Conservation (phyloP, 805 yeast species). For the Spathaspora gorwiae region DNA sequence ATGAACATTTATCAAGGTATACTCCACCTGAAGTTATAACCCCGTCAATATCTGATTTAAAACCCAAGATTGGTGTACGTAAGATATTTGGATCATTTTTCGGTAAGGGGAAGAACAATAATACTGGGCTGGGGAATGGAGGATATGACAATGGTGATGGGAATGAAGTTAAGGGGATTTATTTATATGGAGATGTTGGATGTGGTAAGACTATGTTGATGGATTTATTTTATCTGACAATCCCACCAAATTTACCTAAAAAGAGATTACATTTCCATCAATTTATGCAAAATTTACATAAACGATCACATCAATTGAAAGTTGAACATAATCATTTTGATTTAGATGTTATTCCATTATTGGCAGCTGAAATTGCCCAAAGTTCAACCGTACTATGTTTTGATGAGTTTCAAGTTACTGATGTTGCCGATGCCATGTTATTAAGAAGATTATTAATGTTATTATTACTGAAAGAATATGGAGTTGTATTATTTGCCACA, state of each 20-base stretch:
- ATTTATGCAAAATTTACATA: slow-evolving; percentile 92
- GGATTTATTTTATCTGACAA: slow-evolving; percentile 87
- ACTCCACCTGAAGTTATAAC: slow-evolving; percentile 54
- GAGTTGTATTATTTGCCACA: slow-evolving; percentile 86
- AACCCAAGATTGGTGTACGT: slow-evolving; percentile 45
- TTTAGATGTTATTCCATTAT: slow-evolving; percentile 74
- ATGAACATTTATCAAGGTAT: slow-evolving; percentile 50
- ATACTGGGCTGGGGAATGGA: slow-evolving; percentile 2
- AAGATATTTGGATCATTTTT: slow-evolving; percentile 26
- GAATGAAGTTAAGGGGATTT: slow-evolving; percentile 67
- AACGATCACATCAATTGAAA: slow-evolving; percentile 74
- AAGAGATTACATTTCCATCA: slow-evolving; percentile 90
- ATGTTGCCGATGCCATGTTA: slow-evolving; percentile 98
- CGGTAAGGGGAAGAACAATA: not conserved
- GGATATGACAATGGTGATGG: not conserved
- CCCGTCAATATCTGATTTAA: slow-evolving; percentile 49
- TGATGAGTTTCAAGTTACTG: slow-evolving; percentile 97
- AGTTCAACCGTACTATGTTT: slow-evolving; percentile 79
- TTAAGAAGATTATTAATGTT: slow-evolving; percentile 68
- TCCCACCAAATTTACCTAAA: slow-evolving; percentile 75
- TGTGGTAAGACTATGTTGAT: slow-evolving; percentile 98
- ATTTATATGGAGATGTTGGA: slow-evolving; percentile 95
- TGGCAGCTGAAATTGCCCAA: slow-evolving; percentile 80
- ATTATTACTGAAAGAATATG: slow-evolving; percentile 69
- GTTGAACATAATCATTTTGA: slow-evolving; percentile 56